Evolutionary conservation across 805 yeast genomes (phyloP).

Genomic region (Metschnikowia proteae): DNA sequence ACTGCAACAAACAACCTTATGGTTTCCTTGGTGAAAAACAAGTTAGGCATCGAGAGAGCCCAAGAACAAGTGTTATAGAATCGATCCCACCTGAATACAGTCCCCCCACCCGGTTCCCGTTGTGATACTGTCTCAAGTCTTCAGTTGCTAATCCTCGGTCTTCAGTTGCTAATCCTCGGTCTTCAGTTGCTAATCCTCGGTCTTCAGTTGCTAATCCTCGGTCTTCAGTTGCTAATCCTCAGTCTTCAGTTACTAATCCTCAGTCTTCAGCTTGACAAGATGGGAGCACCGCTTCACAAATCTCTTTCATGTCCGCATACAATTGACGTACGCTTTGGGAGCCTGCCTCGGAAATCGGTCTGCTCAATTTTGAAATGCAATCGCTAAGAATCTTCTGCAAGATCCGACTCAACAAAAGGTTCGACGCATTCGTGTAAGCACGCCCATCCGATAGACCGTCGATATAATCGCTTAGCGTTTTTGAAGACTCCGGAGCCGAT

Average conservation of each 20-base stretch:
- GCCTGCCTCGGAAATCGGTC: background rate
- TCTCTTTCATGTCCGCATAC: constrained; percentile 23
- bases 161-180: too few species aligned
- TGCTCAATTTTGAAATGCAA: constrained; percentile 19
- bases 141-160: too few species aligned
- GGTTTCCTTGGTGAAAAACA: constrained; percentile 44
- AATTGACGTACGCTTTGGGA: constrained; percentile 22
- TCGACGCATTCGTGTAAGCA: constrained; percentile 29
- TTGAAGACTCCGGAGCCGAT: constrained; percentile 25
- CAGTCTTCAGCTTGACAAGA: background rate
- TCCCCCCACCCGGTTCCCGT: too few species aligned
- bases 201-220: too few species aligned
- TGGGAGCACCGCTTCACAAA: constrained; percentile 18
- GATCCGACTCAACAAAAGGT: constrained; percentile 29
- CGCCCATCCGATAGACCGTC: constrained; percentile 50
- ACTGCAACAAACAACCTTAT: constrained; percentile 47
- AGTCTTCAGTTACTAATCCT: background rate
- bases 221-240: background rate
- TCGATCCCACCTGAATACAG: too few species aligned
- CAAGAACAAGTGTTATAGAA: constrained; percentile 19
- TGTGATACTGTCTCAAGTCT: too few species aligned
- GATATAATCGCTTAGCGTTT: constrained; percentile 34
- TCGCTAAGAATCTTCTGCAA: constrained; percentile 26
- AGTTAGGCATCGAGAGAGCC: constrained; percentile 28
- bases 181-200: too few species aligned